phyloP scores from a whole-genome alignment of 805 yeast species.

The Nakazawaea sp. region DNA sequence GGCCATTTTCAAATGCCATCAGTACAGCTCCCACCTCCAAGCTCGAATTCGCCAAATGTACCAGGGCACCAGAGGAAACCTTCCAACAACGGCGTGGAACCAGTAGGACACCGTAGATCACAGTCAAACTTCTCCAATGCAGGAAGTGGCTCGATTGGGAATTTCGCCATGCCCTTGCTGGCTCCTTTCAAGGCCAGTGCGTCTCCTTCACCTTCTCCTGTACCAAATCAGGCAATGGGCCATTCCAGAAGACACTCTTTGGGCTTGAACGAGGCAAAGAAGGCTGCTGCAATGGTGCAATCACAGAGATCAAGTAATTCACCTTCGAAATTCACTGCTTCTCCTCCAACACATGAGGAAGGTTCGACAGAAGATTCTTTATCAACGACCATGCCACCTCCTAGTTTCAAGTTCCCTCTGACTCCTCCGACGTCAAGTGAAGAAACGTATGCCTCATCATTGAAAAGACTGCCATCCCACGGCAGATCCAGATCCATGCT shows the following conservation, averaged over 20 bases:
- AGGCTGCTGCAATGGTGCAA: conserved; percentile 91
- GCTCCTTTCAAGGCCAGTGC: conserved; percentile 6
- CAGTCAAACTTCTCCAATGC: conserved; percentile 10
- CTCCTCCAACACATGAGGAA: conserved; percentile 9
- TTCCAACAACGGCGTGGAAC: conserved; percentile 9
- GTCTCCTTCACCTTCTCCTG: background rate
- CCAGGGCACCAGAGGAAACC: no score
- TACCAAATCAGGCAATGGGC: conserved; percentile 38
- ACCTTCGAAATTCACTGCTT: conserved; percentile 21
- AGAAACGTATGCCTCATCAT: conserved; percentile 12
- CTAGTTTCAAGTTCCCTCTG: conserved; percentile 53
- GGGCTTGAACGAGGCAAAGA: conserved; percentile 87
- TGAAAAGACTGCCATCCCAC: conserved; percentile 18
- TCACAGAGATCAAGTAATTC: conserved; percentile 49
- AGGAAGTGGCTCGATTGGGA: conserved; percentile 3
- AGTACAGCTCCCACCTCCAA: conserved; percentile 18
- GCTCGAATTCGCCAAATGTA: no score
- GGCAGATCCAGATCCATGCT: conserved; percentile 27
- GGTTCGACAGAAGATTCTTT: conserved; percentile 11
- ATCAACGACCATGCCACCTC: conserved; percentile 21
- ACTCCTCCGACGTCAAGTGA: conserved; percentile 21
- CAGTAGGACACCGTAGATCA: conserved; percentile 6
- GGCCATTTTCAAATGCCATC: conserved; percentile 17
- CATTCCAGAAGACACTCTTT: conserved; percentile 89
- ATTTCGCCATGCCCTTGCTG: conserved; percentile 5